phyloP scores from a whole-genome alignment of 2,329 filamentous ascomycete genomes.

The Aspergillus eucalypticola region DNA sequence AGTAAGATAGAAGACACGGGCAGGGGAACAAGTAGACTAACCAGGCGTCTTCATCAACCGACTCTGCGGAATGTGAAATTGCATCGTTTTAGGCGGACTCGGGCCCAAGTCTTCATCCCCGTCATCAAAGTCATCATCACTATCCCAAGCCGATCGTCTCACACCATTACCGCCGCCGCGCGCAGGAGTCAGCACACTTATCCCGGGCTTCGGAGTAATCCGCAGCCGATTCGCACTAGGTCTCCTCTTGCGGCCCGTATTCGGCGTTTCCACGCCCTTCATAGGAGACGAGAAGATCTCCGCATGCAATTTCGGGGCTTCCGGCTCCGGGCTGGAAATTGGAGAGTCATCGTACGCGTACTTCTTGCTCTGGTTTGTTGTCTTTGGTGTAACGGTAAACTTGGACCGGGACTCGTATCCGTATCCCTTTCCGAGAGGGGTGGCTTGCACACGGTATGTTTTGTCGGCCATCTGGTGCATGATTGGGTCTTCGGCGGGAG shows the following conservation, averaged over 20 bases:
- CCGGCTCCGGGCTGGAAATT: conserved; percentile 73
- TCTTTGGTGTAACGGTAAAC: conserved; percentile 37
- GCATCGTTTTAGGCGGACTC: conserved; percentile 79
- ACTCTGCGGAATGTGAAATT: conserved; percentile 54
- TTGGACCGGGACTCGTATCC: conserved; percentile 30
- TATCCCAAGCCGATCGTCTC: conserved; percentile 64
- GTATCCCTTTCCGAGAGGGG: conserved; percentile 66
- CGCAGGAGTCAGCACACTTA: conserved; percentile 80
- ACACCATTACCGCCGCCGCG: conserved; percentile 37
- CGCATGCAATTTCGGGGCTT: conserved; percentile 77
- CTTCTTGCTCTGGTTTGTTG: conserved; percentile 22
- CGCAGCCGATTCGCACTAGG: conserved; percentile 39
- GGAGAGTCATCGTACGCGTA: conserved; percentile 51
- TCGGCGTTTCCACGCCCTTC: conserved; percentile 42
- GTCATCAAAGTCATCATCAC: conserved; percentile 64
- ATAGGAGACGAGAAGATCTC: conserved; percentile 82
- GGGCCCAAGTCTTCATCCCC: conserved; percentile 63
- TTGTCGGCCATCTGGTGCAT: conserved; percentile 93
- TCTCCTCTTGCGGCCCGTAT: conserved; percentile 45
- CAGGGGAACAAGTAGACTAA: conserved; percentile 23
- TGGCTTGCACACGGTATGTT: conserved; percentile 90
- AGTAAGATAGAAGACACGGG: background rate
- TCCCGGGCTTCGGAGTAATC: conserved; percentile 68
- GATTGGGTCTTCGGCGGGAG: conserved; percentile 66
- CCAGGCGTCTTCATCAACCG: conserved; percentile 52